These are phyloP conservation scores for Calonectria hawksworthii DNA, from an alignment of 2,329 filamentous ascomycete genomes.

Conservation along the genomic window DNA sequence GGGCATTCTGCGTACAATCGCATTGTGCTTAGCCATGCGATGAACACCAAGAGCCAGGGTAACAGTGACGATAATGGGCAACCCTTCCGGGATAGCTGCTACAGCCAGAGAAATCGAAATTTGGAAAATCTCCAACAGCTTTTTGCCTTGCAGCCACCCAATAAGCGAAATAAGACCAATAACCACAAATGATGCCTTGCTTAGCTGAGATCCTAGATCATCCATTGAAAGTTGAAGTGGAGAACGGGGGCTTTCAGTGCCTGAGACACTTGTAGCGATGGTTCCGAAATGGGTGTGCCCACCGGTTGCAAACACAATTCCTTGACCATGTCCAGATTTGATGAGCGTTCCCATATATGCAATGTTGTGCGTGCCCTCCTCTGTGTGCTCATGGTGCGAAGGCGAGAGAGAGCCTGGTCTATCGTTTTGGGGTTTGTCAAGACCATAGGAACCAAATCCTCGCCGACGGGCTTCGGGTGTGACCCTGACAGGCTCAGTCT, in stretches of 20 bases:
- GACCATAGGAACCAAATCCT: constrained; percentile 44
- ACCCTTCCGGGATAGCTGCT: constrained; percentile 93
- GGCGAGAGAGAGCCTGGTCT: constrained; percentile 58
- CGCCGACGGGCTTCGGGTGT: constrained; percentile 70
- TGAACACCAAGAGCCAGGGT: constrained; percentile 95
- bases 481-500: constrained; percentile 93
- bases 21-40: constrained; percentile 94
- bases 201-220: constrained; percentile 93
- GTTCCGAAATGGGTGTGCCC: constrained; percentile 95
- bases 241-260: constrained; percentile 95
- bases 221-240: constrained; percentile 98
- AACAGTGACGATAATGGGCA: constrained; percentile 98
- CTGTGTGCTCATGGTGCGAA: constrained; percentile 67
- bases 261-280: constrained; percentile 93
- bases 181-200: constrained; percentile 95
- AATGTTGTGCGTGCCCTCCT: constrained; percentile 86
- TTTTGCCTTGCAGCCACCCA: constrained; percentile 90
- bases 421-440: constrained; percentile 47
- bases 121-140: constrained; percentile 93
- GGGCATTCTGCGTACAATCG: constrained; percentile 94
- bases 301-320: constrained; percentile 97
- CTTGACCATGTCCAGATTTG: constrained; percentile 93
- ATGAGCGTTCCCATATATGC: constrained; percentile 99
- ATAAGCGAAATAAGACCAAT: constrained; percentile 94
- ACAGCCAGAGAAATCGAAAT: constrained; percentile 97